phyloP scores from a whole-genome alignment of 2,329 filamentous ascomycete genomes.

The Didymella keratinophila region DNA sequence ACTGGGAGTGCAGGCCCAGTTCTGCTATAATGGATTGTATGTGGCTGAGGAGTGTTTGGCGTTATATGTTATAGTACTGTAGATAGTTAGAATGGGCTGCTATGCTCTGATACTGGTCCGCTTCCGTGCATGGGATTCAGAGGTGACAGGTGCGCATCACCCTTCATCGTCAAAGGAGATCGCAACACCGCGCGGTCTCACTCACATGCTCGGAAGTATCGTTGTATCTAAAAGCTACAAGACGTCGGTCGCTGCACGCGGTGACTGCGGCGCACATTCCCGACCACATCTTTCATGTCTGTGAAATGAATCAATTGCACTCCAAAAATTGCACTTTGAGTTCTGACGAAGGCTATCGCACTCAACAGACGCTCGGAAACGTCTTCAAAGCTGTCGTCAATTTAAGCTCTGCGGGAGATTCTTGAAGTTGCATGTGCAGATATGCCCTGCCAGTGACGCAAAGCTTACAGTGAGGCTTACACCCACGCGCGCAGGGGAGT shows the following conservation, averaged over 20 bases:
- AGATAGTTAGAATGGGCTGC: conserved; percentile 3
- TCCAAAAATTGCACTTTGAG: neutral
- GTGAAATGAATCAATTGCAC: neutral
- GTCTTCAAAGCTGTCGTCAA: neutral
- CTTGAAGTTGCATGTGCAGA: no score
- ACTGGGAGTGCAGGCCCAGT: conserved; percentile 45
- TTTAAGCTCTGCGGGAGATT: neutral
- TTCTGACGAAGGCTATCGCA: neutral
- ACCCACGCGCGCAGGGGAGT: neutral
- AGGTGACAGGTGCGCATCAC: neutral
- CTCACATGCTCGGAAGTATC: no score
- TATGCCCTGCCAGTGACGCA: neutral
- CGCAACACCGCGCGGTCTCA: no score
- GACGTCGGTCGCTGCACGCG: no score
- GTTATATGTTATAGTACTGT: conserved; percentile 5
- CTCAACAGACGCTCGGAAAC: neutral
- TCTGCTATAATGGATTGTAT: conserved; percentile 7
- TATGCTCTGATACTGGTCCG: neutral
- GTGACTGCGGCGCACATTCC: no score
- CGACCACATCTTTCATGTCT: no score
- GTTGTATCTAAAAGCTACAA: no score
- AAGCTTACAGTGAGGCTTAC: neutral
- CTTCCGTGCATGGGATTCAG: neutral
- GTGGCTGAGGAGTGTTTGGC: neutral
- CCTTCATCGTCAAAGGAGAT: no score